Evolutionary conservation across 2,329 filamentous ascomycete species (phyloP).

Genomic region (Arthrocladium fulminans): DNA sequence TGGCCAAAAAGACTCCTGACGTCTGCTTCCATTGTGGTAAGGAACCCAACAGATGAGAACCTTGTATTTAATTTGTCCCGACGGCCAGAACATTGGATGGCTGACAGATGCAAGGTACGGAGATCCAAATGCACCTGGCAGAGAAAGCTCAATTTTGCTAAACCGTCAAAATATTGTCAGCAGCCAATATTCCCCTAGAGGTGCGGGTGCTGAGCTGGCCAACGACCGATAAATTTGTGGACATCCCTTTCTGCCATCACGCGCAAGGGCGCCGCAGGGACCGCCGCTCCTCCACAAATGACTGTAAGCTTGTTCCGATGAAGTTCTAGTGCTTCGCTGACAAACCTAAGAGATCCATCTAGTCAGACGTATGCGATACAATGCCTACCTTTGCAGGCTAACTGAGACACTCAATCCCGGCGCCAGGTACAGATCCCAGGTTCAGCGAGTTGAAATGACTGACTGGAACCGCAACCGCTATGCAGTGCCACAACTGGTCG

Average conservation of each 20-base stretch:
- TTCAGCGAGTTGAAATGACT: neutral
- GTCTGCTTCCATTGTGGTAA: constrained; percentile 39
- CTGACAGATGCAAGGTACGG: constrained; percentile 29
- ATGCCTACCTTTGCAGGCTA: too few species aligned
- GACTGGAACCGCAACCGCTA: neutral
- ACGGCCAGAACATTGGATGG: constrained; percentile 10
- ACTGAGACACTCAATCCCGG: too few species aligned
- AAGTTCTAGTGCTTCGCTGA: neutral
- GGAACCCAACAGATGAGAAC: constrained; percentile 30
- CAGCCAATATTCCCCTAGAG: constrained; percentile 36
- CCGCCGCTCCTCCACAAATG: neutral
- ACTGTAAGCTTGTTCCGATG: too few species aligned
- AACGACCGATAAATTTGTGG: constrained; percentile 14
- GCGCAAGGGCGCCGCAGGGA: neutral
- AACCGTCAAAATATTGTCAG: constrained; percentile 33
- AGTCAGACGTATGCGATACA: too few species aligned
- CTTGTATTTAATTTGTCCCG: constrained; percentile 23
- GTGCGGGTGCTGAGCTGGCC: constrained; percentile 25
- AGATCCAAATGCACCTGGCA: constrained; percentile 38
- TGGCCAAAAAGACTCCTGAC: constrained; percentile 21
- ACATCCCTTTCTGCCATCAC: neutral
- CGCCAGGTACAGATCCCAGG: too few species aligned
- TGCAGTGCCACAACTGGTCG: neutral
- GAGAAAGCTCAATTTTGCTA: constrained; percentile 34
- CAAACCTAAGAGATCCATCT: too few species aligned